These are phyloP conservation scores for Mycosphaerella sp. DNA, from an alignment of 2,329 filamentous ascomycete genomes.

Conservation along the genomic window DNA sequence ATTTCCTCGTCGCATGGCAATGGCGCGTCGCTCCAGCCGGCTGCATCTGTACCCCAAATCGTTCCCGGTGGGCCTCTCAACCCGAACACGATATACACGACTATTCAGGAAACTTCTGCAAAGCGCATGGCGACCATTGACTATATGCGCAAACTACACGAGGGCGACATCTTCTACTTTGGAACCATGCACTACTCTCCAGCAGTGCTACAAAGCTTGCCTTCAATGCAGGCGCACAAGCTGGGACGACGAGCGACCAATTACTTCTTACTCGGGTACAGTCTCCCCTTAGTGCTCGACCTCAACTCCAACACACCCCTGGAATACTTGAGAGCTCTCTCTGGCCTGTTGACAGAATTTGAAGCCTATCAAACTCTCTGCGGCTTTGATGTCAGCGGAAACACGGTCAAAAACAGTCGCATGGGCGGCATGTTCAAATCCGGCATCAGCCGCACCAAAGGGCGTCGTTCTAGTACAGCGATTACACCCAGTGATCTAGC, in stretches of 20 bases:
- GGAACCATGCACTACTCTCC: conserved; percentile 92
- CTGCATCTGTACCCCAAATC: conserved; percentile 11
- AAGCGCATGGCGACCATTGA: conserved; percentile 93
- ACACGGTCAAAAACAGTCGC: conserved; percentile 67
- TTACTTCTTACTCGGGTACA: conserved; percentile 86
- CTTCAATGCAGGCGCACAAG: conserved; percentile 78
- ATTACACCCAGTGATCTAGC: conserved; percentile 38
- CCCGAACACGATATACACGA: conserved; percentile 54
- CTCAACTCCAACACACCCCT: conserved; percentile 70
- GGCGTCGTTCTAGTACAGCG: conserved; percentile 51
- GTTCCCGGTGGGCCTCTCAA: conserved; percentile 15
- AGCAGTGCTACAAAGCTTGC: conserved; percentile 69
- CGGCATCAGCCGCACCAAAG: conserved; percentile 33
- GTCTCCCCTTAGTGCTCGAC: conserved; percentile 82
- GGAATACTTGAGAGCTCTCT: conserved; percentile 83
- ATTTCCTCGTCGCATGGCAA: conserved; percentile 22
- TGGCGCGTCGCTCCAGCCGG: conserved; percentile 22
- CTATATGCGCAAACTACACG: conserved; percentile 87
- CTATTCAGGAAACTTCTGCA: conserved; percentile 75
- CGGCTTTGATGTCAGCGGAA: conserved; percentile 60
- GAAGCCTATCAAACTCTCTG: conserved; percentile 86
- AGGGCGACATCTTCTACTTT: conserved; percentile 96
- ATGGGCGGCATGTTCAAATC: conserved; percentile 54
- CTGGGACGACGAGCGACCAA: conserved; percentile 87
- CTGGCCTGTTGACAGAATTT: conserved; percentile 81